Evolutionary conservation across 106 monocot genomes (phyloP).

Genomic region (Hemerocallis citrina): DNA sequence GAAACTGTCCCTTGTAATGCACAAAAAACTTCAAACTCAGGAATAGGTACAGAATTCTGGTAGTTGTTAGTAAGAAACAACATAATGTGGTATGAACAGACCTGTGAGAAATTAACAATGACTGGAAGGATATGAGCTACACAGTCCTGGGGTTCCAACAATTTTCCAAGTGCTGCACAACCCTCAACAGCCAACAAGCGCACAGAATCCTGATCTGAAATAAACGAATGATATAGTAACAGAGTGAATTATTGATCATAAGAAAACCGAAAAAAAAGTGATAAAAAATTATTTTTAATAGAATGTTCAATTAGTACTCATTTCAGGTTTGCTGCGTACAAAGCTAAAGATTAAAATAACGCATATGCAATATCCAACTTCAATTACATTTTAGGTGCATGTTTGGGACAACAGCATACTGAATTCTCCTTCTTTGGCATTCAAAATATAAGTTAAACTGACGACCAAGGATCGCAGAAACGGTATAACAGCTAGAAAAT

Average conservation of each 20-base stretch:
- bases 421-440: background rate
- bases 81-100: background rate
- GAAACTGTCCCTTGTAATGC: background rate
- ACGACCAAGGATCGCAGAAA: too few relatives aligned
- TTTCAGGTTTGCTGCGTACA: background rate
- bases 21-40: too few relatives aligned
- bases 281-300: background rate
- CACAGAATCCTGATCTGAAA: slow-evolving; percentile 90
- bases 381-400: background rate
- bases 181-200: slow-evolving; percentile 89
- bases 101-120: slow-evolving; percentile 90
- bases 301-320: too few relatives aligned
- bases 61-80: background rate
- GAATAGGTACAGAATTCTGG: background rate
- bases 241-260: too few relatives aligned
- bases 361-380: background rate
- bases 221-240: background rate
- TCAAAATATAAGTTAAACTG: background rate
- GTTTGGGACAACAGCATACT: background rate
- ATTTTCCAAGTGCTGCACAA: slow-evolving; percentile 86
- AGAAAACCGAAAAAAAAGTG: too few relatives aligned
- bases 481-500: too few relatives aligned
- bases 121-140: slow-evolving; percentile 86
- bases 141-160: slow-evolving; percentile 91
- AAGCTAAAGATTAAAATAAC: background rate